Conservation (phyloP, 2,329 filamentous ascomycete species). For the Elsinoe perseae region DNA sequence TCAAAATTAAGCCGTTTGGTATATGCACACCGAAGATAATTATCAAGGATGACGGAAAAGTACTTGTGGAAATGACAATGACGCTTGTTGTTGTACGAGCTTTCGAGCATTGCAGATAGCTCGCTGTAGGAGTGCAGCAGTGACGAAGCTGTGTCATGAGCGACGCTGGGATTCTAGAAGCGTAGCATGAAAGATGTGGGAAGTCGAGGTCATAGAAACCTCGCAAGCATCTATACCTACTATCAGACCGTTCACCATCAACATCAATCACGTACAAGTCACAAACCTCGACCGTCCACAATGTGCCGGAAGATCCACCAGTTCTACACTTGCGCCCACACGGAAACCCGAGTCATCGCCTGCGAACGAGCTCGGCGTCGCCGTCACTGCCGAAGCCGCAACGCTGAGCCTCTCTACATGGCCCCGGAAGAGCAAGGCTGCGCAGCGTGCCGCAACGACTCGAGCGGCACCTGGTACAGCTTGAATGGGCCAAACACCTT, state of each 20-base stretch:
- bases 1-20: neutral
- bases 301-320: constrained; percentile 3
- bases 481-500: neutral
- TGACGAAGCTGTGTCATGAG: neutral
- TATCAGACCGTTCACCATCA: neutral
- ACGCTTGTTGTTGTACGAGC: neutral
- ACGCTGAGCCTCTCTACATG: neutral
- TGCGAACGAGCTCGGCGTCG: neutral
- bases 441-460: neutral
- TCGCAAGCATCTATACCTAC: no score
- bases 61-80: neutral
- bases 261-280: neutral
- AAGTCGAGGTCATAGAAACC: no score
- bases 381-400: neutral
- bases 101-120: neutral
- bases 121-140: neutral
- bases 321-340: constrained; percentile 1
- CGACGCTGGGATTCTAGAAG: neutral
- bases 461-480: neutral
- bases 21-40: neutral
- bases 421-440: constrained; percentile 1
- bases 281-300: neutral
- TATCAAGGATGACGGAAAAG: neutral
- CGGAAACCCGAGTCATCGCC: neutral
- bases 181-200: neutral